Percentiles rank a stretch among this genome's conserved stretches.
Evolutionary conservation across 2,329 filamentous ascomycete species (phyloP).

Genomic region (Hawksworthiomyces lignivorus): DNA sequence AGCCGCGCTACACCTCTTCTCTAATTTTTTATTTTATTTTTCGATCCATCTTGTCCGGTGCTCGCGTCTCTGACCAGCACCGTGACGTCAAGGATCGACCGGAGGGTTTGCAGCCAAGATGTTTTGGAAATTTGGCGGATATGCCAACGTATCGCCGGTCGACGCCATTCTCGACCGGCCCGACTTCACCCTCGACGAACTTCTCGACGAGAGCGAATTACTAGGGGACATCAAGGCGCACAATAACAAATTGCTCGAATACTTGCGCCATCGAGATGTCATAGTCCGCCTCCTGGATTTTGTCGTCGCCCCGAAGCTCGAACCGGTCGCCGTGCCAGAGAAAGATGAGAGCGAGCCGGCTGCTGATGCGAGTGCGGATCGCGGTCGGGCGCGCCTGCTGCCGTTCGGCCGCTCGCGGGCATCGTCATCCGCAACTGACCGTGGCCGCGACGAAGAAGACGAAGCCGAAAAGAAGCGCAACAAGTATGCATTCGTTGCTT

Average conservation of each 20-base stretch:
- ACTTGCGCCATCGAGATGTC: slow-evolving; percentile 78
- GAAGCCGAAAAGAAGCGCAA: slow-evolving; percentile 85
- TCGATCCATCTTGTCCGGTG: slow-evolving; percentile 7
- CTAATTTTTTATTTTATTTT: no score
- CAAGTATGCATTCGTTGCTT: slow-evolving; percentile 88
- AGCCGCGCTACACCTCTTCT: background rate
- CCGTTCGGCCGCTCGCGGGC: slow-evolving; percentile 46
- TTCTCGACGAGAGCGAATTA: slow-evolving; percentile 91
- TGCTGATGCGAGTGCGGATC: slow-evolving; percentile 19
- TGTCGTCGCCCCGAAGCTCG: slow-evolving; percentile 72
- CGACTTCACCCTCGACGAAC: slow-evolving; percentile 88
- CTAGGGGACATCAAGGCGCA: slow-evolving; percentile 98
- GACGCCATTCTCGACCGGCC: slow-evolving; percentile 96
- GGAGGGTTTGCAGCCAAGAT: slow-evolving; percentile 52
- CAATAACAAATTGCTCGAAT: slow-evolving; percentile 96
- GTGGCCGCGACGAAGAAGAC: slow-evolving; percentile 49
- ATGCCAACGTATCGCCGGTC: slow-evolving; percentile 94
- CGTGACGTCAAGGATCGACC: slow-evolving; percentile 3
- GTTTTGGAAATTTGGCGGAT: slow-evolving; percentile 99
- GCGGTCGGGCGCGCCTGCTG: slow-evolving; percentile 33
- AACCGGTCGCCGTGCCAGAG: slow-evolving; percentile 43
- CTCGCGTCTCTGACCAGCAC: slow-evolving; percentile 3
- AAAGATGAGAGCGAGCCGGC: slow-evolving; percentile 27
- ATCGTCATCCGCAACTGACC: slow-evolving; percentile 42
- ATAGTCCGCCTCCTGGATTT: slow-evolving; percentile 83